Conservation (phyloP, 495 filamentous ascomycete species). For the Penicillium verhagenii region DNA sequence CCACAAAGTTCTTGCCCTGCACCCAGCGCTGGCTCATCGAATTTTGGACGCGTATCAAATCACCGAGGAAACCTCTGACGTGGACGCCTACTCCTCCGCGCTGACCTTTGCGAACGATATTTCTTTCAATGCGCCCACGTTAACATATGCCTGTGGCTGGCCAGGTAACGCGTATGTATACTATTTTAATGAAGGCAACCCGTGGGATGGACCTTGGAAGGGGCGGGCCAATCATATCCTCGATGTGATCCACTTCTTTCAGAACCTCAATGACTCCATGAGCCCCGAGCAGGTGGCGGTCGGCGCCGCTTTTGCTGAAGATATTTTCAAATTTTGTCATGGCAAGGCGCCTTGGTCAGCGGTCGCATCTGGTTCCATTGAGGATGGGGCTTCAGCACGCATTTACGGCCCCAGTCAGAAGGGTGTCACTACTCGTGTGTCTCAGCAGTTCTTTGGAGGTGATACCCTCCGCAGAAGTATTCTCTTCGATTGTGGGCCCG, state of each 20-base stretch:
- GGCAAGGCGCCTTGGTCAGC: conserved; percentile 39
- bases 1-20: conserved; percentile 13
- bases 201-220: conserved; percentile 48
- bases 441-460: conserved; percentile 19
- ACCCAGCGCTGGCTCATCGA: conserved; percentile 17
- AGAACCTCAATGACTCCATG: conserved; percentile 43
- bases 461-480: conserved; percentile 23
- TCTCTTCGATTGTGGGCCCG: conserved; percentile 19
- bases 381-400: conserved; percentile 21
- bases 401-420: conserved; percentile 28
- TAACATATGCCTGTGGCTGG: conserved; percentile 35
- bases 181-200: conserved; percentile 50
- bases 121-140: conserved; percentile 35
- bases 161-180: conserved; percentile 43
- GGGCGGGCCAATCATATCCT: conserved; percentile 42
- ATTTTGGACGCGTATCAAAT: conserved; percentile 36
- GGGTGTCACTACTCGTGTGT: conserved; percentile 3
- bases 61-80: conserved; percentile 25
- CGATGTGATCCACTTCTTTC: conserved; percentile 47
- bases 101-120: conserved; percentile 42
- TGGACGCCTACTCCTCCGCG: conserved; percentile 28
- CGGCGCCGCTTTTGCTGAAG: conserved; percentile 35
- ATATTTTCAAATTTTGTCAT: conserved; percentile 45
- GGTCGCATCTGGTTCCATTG: conserved; percentile 12
- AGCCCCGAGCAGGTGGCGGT: conserved; percentile 27